Evolutionary conservation across 352 stramenopile genomes (phyloP), one percentile per base, ranked within the genome.

Genomic region (Phytopythium boreale): DNA sequence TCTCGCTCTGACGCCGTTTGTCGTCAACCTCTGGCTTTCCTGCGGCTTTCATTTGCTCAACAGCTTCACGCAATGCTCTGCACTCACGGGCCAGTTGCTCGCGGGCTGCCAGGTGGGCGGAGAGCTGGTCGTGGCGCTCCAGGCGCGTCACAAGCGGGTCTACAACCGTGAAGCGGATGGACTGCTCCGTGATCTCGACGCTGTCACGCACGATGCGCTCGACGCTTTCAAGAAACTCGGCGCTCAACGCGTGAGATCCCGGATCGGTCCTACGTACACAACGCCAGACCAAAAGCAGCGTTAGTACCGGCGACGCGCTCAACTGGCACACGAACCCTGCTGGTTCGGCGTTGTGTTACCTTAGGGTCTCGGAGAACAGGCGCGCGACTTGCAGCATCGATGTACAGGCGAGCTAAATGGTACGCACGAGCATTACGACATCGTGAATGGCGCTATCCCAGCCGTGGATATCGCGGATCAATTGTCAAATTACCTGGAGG

Each of bases 161-260:
- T 52, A 92, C 26, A 19, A 92, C 79, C 1, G 83, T 94, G 66
- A 94, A 91, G 15, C 82, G 78, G 52, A 94, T 77, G 4, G 86
- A 87, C 63, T 92, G 86, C 43, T 94, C 83, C 75, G 91, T 80
- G 47, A 79, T 70, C 26, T 92, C 78, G 0, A 75, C 82, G 27
- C 83, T 70, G 46, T 85, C 69, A 41, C 65, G 72, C n/a, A 81
- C 72, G 63, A 92, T 80, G 44, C 73, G 64, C 57, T 82, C 87
- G 68, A 87, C 79, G 26, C 69, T 66, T 9, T 76, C 53, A 47
- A 84, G 62, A 64, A 77, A 90, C 22, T 88, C 77, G 17, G 68
- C 72, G 36, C 79, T 75, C 51, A 66, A 39, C 49, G 67, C 47
- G 59, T 82, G 77, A 22, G 71, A 63, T 37, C 44, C 52, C 2